Evolutionary conservation across 106 monocot species (phyloP), one percentile per base, ranked within the genome.

Genomic region (Agapanthus africanus): DNA sequence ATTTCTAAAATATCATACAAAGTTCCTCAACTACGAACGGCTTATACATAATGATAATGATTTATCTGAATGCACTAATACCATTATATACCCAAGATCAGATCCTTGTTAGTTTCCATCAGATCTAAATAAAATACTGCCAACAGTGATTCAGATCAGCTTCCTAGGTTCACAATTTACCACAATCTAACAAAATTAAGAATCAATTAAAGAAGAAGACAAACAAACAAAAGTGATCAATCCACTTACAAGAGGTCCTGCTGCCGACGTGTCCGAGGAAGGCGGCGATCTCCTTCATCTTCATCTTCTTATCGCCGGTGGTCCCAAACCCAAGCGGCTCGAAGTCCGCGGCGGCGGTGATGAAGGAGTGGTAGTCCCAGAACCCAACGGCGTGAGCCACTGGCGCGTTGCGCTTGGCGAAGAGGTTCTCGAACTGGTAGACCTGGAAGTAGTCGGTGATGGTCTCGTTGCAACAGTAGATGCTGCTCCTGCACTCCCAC

Each of bases 361-460:
- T 95, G 78, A 95, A 95, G 56, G 91, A 77, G 2, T 91, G 91
- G 74, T 88, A 95, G 73, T 95, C 95, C 88, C 88, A 95, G 86
- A 82, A 95, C 0, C 85, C 88, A 33, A 76, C 78, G 30, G 91
- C 95, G 69, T 95, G 95, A 4, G 91, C 88, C 7, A 95, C 76
- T 36, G 88, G 91, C 47, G 81, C 44, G 69, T 95, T 91, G 66
- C 95, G 81, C 78, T 95, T 91, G 74, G 83, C 44, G 86, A 95
- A 95, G 67, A 95, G 88, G 59, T 95, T 70, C 76, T 95, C 95
- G 73, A 95, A 95, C 76, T 95, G 95, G 67, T 88, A 86, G 1
- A 82, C 83, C 91, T 91, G 79, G 81, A 95, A 95, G 74, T 74
- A 77, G 51, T 95, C 91, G 16, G 71, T 82, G 77, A 95, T 88